Evolutionary conservation across 2,329 filamentous ascomycete genomes (phyloP).

Genomic region (Alternaria sp.): DNA sequence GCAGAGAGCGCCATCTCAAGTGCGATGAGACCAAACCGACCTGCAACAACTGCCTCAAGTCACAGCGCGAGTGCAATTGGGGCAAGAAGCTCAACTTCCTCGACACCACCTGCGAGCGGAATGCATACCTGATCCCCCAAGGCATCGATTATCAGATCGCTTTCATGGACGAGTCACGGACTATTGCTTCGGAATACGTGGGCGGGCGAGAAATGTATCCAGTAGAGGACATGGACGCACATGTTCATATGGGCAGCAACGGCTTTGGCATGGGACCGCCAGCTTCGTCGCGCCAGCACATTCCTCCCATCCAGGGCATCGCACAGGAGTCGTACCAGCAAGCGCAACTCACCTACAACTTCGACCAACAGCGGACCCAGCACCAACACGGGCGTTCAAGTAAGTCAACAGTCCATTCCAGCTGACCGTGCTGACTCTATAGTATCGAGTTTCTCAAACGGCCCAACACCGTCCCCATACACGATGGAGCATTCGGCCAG

Average conservation of each 20-base stretch:
- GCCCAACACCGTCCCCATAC: constrained; percentile 32
- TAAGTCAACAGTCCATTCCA: constrained; percentile 9
- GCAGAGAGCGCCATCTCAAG: constrained; percentile 86
- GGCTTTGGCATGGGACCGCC: constrained; percentile 40
- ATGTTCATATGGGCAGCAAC: constrained; percentile 26
- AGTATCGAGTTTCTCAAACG: constrained; percentile 34
- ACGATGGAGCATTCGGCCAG: constrained; percentile 33
- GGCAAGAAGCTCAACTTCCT: constrained; percentile 91
- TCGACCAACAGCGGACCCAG: constrained; percentile 42
- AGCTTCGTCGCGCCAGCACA: constrained; percentile 52
- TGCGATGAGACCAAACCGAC: constrained; percentile 77
- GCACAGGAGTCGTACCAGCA: constrained; percentile 56
- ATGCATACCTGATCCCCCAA: constrained; percentile 60
- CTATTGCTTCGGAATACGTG: constrained; percentile 88
- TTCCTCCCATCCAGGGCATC: constrained; percentile 60
- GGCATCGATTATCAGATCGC: constrained; percentile 70
- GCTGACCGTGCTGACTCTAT: constrained; percentile 11
- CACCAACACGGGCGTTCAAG: constrained; percentile 31
- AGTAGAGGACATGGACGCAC: constrained; percentile 49
- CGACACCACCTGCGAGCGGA: constrained; percentile 73
- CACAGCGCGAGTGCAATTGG: constrained; percentile 82
- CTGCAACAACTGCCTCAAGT: constrained; percentile 85
- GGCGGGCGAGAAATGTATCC: constrained; percentile 79
- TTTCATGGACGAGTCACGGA: constrained; percentile 87
- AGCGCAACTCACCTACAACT: constrained; percentile 49